Base-by-base conservation (phyloP, 2,329 filamentous ascomycete species). In the Sporothrix globosa region DNA sequence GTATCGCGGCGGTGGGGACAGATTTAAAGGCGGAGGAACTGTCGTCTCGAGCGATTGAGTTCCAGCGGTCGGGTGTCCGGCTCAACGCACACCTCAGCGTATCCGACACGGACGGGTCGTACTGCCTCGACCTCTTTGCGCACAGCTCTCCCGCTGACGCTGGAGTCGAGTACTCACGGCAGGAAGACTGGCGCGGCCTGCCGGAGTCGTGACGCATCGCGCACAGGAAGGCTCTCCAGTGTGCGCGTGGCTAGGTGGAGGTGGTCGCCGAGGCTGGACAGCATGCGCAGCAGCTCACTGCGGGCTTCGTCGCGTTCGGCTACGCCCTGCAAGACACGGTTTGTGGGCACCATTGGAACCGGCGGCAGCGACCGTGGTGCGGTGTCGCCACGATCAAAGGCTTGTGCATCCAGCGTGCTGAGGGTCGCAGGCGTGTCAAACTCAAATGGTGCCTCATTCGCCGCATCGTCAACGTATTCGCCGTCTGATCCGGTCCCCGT, bases 361-460 rank as follows among this genome's bases (percentile, higher is more conserved):
- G 56, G 30, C 9, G 56, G 56, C 17, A 41, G 30, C 19, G 34
- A 41, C 19, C 34, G 56, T 21, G 56, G 56, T 6, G 19, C 17
- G 17, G 4, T 5, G 4, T 60, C 34, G n/a, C 17, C 21, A 9
- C 3, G 17, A n/a, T 41, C 9, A 11, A 9, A 7, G 30, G 14
- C 19, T 21, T 41, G 4, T 10, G 34, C 17, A 10, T 21, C 3
- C 9, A 41, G 19, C 1, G 30, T 19, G 17, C 56, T n/a, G 4
- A 13, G 17, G n/a, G 30, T n/a, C 4, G 17, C 54, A 0, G 30
- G 54, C 0, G 56, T 60, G 56, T 60, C 71, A 34, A 72, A 67
- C 17, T 44, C 66, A 71, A 90, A 90, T 0, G 87, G 87, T 14
- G 82, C 83, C 72, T 88, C 86, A 44, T 66, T 68, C 7, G 52